Evolutionary conservation across 2,329 filamentous ascomycete species (phyloP), one percentile per base, ranked within the genome.

Genomic region (Pleurostoma richardsiae): DNA sequence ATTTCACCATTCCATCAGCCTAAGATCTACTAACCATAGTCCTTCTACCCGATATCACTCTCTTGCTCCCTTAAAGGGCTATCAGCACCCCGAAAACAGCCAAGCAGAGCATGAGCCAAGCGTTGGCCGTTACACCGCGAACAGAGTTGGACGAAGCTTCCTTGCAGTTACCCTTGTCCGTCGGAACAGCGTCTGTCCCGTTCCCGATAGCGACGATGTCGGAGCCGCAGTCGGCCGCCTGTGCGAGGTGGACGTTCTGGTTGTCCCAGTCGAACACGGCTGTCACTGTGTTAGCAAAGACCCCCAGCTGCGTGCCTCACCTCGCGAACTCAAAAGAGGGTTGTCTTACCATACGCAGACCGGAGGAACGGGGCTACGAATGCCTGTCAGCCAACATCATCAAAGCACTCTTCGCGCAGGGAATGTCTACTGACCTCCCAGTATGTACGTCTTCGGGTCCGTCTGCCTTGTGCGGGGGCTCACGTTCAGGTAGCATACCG

Each of bases 181-280:
- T 51, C 4, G 43, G 46, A 6, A 49, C 41, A 33, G 40, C 41
- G 19, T 31, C 27, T 6, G 19, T 27, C 3, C 41, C 38, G 31
- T 5, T 41, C 2, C 43, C 46, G 5, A 44, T 50, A 3, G 43
- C 46, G 27, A 46, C 40, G 6, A 44, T 30, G 10, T 43, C 29
- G 8, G 40, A 41, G 3, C 46, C 43, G 10, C 49, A 49, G 7
- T 42, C 46, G 27, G 46, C 43, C 39, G 43, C 41, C 27, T 46
- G 10, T 27, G 42, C 43, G 11, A 51, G 41, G 33, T 49, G 31
- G 8, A 46, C 43, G 5, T 51, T 36, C 39, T 44, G 41, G 11
- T 48, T 50, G 10, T 48, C 45, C 42, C 45, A 48, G 10, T 48
- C 48, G 40, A 47, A 50, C 3, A 44, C 39, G 26, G 45, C 48